A percentile compares a stretch with the other conserved stretches of the same genome.
Evolutionary conservation across 2,329 filamentous ascomycete species (phyloP).

Genomic region (Hyphodiscus sp.): DNA sequence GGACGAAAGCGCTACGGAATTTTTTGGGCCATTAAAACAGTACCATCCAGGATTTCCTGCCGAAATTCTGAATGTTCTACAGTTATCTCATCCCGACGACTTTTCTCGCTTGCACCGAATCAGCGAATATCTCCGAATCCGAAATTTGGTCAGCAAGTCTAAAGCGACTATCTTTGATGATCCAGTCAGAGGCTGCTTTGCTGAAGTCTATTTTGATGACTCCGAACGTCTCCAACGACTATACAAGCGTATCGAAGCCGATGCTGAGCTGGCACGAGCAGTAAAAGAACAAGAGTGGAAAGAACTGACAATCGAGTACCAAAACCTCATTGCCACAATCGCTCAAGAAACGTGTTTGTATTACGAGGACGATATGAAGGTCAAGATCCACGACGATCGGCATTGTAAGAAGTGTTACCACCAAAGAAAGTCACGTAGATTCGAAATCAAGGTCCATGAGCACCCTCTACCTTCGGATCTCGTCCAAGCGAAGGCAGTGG

Average conservation of each 20-base stretch:
- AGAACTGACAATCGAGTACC: slow-evolving; percentile 29
- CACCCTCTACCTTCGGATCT: slow-evolving; percentile 38
- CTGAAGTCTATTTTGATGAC: slow-evolving; percentile 10
- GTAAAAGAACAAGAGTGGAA: slow-evolving; percentile 37
- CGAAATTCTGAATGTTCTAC: slow-evolving; percentile 47
- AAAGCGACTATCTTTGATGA: slow-evolving; percentile 41
- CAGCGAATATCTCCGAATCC: slow-evolving; percentile 41
- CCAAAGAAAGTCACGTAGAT: slow-evolving; percentile 29
- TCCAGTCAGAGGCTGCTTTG: slow-evolving; percentile 33
- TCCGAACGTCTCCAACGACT: slow-evolving; percentile 31
- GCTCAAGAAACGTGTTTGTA: slow-evolving; percentile 30
- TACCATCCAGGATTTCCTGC: slow-evolving; percentile 47
- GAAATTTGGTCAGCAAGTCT: slow-evolving; percentile 24
- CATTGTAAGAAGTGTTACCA: slow-evolving; percentile 41
- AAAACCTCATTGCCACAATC: slow-evolving; percentile 32
- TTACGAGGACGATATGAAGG: slow-evolving; percentile 25
- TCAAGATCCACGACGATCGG: slow-evolving; percentile 28
- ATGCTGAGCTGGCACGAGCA: slow-evolving; percentile 23
- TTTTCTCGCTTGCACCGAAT: slow-evolving; percentile 45
- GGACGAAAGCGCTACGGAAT: slow-evolving; percentile 39
- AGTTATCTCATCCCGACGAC: slow-evolving; percentile 39
- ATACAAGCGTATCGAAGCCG: slow-evolving; percentile 30
- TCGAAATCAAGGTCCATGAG: slow-evolving; percentile 43
- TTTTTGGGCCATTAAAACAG: slow-evolving; percentile 41
- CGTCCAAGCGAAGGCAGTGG: slow-evolving; percentile 34